Conservation (phyloP, 73 alveolate genomes). For the Paramecium biaurelia region DNA sequence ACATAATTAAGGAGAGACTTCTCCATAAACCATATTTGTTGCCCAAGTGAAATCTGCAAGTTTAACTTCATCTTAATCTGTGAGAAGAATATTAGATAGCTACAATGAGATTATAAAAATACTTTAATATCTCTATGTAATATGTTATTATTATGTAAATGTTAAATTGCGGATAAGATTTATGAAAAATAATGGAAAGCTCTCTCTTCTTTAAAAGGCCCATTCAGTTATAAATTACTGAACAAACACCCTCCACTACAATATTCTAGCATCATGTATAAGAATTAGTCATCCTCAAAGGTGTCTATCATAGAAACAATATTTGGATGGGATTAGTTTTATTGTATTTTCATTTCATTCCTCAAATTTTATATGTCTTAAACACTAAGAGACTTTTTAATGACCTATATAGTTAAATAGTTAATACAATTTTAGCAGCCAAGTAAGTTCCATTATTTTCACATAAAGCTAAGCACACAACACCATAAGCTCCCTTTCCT, state of each 20-base stretch:
- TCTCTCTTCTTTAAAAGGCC: background rate
- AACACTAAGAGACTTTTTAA: background rate
- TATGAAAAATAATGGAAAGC: background rate
- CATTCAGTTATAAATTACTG: background rate
- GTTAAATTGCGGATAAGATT: background rate
- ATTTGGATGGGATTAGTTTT: background rate
- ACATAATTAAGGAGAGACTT: background rate
- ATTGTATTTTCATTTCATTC: background rate
- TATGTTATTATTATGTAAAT: background rate
- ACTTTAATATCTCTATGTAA: constrained; percentile 37
- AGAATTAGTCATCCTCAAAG: background rate
- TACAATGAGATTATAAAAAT: background rate
- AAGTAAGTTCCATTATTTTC: background rate
- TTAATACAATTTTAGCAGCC: background rate
- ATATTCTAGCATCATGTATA: constrained; percentile 4
- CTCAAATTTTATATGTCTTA: constrained; percentile 1
- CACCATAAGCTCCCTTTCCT: constrained; percentile 31
- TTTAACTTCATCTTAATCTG: background rate
- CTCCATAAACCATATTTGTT: background rate
- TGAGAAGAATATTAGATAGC: background rate
- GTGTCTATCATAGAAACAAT: background rate
- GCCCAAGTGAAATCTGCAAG: constrained; percentile 27
- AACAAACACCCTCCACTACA: background rate
- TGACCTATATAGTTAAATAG: background rate
- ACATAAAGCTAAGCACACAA: background rate